Conservation (phyloP, 768 basidiomycete genomes). For the Mycena chlorophos region DNA sequence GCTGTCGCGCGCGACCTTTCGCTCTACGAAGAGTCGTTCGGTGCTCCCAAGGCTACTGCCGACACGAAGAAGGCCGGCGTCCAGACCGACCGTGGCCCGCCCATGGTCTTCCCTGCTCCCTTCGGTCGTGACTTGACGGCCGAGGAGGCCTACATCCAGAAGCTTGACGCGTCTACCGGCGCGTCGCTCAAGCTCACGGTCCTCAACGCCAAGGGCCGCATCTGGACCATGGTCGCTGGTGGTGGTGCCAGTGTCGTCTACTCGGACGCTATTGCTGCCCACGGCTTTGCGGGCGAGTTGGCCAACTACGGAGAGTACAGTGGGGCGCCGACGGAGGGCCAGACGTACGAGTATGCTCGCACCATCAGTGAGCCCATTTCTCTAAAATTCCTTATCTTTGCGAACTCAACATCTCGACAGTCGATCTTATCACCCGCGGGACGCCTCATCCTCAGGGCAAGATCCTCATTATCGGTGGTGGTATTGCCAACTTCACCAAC, state of each 20-base stretch:
- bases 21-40: slow-evolving; percentile 55
- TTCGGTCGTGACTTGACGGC: slow-evolving; percentile 98
- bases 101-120: slow-evolving; percentile 95
- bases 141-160: slow-evolving; percentile 99
- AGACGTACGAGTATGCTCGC: slow-evolving; percentile 99
- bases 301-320: slow-evolving; percentile 99
- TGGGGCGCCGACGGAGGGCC: slow-evolving; percentile 95
- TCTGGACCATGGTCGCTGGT: slow-evolving; percentile 99
- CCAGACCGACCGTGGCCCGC: slow-evolving; percentile 91
- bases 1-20: slow-evolving; percentile 91
- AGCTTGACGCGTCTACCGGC: slow-evolving; percentile 94
- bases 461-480: slow-evolving; percentile 98
- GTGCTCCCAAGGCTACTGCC: slow-evolving; percentile 41
- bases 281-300: slow-evolving; percentile 94
- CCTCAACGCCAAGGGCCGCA: slow-evolving; percentile 88
- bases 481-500: slow-evolving; percentile 99
- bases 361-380: slow-evolving; percentile 71
- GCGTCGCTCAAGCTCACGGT: slow-evolving; percentile 98
- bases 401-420: slow-evolving; percentile 32
- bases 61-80: slow-evolving; percentile 49
- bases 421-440: slow-evolving; percentile 95
- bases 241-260: slow-evolving; percentile 78
- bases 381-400: neutral
- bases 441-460: slow-evolving; percentile 84
- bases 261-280: slow-evolving; percentile 82